phyloP scores from a whole-genome alignment of 2,329 filamentous ascomycete species.

The Ceratocystis colombiana region DNA sequence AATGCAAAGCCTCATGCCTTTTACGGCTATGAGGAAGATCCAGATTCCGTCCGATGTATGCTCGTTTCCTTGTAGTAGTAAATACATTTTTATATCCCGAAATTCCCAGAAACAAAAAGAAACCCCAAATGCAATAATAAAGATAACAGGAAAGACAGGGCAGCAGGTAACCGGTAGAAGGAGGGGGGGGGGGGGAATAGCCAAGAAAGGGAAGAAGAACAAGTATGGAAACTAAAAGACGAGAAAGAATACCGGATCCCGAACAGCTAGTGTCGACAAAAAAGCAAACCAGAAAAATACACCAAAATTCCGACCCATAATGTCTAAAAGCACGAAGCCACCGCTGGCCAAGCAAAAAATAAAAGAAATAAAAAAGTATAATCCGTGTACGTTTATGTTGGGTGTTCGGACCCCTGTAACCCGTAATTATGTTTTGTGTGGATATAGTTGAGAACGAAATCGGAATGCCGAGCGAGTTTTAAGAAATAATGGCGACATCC shows the following conservation, averaged over 20 bases:
- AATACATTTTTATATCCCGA: slow-evolving; percentile 4
- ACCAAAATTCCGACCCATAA: background rate
- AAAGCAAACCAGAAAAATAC: background rate
- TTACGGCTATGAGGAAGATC: slow-evolving; percentile 11
- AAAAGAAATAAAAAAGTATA: background rate
- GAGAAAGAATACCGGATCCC: slow-evolving; percentile 5
- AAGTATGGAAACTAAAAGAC: background rate
- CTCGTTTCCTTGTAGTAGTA: slow-evolving; percentile 17
- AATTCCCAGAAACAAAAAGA: slow-evolving; percentile 28
- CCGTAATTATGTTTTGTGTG: slow-evolving; percentile 7
- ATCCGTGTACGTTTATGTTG: slow-evolving; percentile 2
- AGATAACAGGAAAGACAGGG: slow-evolving; percentile 30
- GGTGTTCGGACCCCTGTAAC: background rate
- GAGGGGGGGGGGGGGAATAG: background rate
- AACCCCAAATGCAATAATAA: slow-evolving; percentile 31
- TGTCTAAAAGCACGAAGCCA: slow-evolving; percentile 12
- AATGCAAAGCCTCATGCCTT: slow-evolving; percentile 25
- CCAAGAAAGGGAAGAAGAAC: slow-evolving; percentile 4
- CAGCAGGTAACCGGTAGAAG: background rate
- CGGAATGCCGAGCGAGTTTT: background rate
- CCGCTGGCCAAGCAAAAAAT: slow-evolving; percentile 4
- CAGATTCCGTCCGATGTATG: slow-evolving; percentile 21
- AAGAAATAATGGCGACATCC: background rate
- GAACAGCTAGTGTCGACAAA: background rate
- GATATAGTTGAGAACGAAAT: background rate